A percentile compares a stretch with the other conserved stretches of the same genome.
These are phyloP conservation scores for Trametes meyenii DNA, from an alignment of 768 basidiomycete species.

Conservation along the genomic window DNA sequence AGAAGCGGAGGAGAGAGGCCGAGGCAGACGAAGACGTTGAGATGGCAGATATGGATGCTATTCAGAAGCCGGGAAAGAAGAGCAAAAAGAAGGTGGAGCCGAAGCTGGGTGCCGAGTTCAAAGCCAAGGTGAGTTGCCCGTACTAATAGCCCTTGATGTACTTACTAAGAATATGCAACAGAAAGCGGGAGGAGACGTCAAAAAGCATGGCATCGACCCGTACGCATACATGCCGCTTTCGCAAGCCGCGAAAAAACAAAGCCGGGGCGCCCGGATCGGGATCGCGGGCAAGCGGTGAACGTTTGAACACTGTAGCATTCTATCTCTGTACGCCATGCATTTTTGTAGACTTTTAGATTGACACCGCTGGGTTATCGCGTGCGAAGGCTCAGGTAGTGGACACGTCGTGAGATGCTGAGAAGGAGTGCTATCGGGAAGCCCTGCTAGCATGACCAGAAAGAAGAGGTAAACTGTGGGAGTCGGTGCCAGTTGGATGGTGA, in stretches of 20 bases:
- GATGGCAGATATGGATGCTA: conserved; percentile 69
- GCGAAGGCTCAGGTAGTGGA: background rate
- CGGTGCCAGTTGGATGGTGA: no score
- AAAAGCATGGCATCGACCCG: conserved; percentile 84
- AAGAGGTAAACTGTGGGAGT: background rate
- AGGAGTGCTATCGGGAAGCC: background rate
- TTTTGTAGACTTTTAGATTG: conserved; percentile 16
- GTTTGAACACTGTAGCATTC: conserved; percentile 1
- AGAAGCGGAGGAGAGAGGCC: conserved; percentile 80
- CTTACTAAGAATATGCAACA: conserved; percentile 38
- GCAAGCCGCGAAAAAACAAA: conserved; percentile 75
- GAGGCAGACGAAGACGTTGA: conserved; percentile 63
- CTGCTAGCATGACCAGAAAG: background rate
- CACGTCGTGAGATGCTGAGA: background rate
- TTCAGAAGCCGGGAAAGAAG: conserved; percentile 42
- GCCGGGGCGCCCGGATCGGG: conserved; percentile 50
- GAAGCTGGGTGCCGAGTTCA: conserved; percentile 86
- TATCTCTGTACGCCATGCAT: conserved; percentile 15
- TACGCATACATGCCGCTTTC: conserved; percentile 89
- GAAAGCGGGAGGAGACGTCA: conserved; percentile 95
- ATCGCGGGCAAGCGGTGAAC: conserved; percentile 63
- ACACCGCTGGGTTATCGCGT: conserved; percentile 14
- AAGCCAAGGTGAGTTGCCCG: conserved; percentile 77
- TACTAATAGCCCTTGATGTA: conserved; percentile 1
- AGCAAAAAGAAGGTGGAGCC: conserved; percentile 56